Base-by-base conservation (phyloP, 345 rosid species). In the Geranium brycei region DNA sequence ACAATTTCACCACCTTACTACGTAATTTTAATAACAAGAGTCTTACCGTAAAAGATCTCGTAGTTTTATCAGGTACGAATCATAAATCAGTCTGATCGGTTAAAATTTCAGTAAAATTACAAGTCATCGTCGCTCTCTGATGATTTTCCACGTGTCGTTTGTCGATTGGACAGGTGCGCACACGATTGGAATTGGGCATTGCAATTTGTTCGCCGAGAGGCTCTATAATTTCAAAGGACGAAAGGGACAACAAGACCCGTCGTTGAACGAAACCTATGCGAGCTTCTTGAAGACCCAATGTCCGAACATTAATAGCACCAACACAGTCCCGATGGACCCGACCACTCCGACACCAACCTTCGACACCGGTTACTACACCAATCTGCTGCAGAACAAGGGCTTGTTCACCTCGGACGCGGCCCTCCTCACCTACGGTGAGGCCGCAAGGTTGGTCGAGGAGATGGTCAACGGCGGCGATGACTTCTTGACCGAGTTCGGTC, bases 141-240 rank as follows among this genome's bases (percentile, higher is more conserved):
- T 3, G 3, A 38, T 10, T 38, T 5, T 5, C 47, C 47, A 38
- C 8, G 6, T 38, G 47, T 38, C 47, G 47, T 10, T 38, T 10
- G 47, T 10, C 11, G 6, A 38, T 38, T 12, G 19, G 30, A 55
- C 63, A 87, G 91, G 95, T 40, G 91, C 69, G 0, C 91, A 88
- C 77, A 86, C 85, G 1, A 69, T 88, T 28, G 91, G 91, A 62
- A 14, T 70, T 30, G 85, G 81, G 2, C 86, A 83, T 61, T 77
- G 92, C 76, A 77, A 73, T 18, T 23, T 69, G 11, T 77, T 91
- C 73, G 51, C 81, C 71, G 63, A 66, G 75, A 71, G 91, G 60
- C 80, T 87, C 8, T 91, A 85, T 86, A 87, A 84, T 73, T 86
- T 91, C 76, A 81, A 83, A 23, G 1, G 85, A 85, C 31, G 76